These are phyloP conservation scores for Forsythia suspensa DNA, from an alignment of 257 asterid species.

Conservation along the genomic window DNA sequence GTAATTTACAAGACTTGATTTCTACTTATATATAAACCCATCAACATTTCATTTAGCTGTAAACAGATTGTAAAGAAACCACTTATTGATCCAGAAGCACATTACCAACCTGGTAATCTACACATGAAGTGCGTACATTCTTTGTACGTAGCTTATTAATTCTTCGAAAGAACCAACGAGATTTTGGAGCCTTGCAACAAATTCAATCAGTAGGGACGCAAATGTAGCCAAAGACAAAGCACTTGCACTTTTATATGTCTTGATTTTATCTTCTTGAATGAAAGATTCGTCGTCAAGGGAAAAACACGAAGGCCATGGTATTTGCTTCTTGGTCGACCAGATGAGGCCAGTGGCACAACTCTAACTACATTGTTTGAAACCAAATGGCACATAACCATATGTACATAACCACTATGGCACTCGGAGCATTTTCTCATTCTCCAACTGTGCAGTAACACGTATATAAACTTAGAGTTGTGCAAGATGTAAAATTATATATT, in stretches of 20 bases:
- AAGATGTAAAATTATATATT: background rate
- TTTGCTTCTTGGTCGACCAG: no score
- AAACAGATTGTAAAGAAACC: background rate
- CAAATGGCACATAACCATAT: background rate
- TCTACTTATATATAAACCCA: no score
- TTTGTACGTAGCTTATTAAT: background rate
- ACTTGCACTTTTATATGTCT: slow-evolving; percentile 43
- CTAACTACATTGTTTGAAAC: background rate
- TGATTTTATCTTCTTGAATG: slow-evolving; percentile 27
- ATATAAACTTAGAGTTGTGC: background rate
- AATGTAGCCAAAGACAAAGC: slow-evolving; percentile 49
- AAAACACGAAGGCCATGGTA: slow-evolving; percentile 40
- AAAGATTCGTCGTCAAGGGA: slow-evolving; percentile 30
- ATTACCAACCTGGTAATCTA: background rate
- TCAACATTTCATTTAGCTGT: no score
- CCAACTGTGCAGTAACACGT: background rate
- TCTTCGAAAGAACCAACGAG: slow-evolving; percentile 42
- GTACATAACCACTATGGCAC: background rate
- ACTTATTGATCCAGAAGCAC: slow-evolving; percentile 13
- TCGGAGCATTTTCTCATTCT: background rate
- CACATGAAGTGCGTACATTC: background rate
- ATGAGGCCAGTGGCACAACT: no score
- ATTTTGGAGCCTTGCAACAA: slow-evolving; percentile 52
- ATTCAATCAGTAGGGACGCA: slow-evolving; percentile 45
- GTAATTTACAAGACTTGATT: no score